Percentiles rank a stretch among this genome's conserved stretches.
These are phyloP conservation scores for Trichosporon sp. DNA, from an alignment of 1,284 basidiomycete genomes.

Conservation along the genomic window DNA sequence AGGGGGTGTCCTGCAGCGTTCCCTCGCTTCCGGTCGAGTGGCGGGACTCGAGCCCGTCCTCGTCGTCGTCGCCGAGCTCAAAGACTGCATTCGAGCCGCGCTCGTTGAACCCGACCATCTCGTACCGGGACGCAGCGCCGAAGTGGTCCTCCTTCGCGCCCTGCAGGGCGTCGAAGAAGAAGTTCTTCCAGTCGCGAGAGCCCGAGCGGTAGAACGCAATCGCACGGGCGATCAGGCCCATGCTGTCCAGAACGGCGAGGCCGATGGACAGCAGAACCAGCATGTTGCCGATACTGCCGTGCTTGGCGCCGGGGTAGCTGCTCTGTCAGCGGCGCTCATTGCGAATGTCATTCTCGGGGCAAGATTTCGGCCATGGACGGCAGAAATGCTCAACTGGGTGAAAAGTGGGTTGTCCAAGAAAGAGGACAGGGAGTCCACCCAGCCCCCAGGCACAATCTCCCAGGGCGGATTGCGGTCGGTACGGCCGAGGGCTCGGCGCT, in stretches of 20 bases:
- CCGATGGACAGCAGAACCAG: slow-evolving; percentile 45
- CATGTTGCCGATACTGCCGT: slow-evolving; percentile 42
- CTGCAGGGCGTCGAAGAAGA: slow-evolving; percentile 37
- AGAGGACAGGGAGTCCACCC: not conserved
- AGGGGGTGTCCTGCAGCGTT: slow-evolving; percentile 62
- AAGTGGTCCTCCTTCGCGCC: slow-evolving; percentile 26
- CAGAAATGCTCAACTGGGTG: not conserved
- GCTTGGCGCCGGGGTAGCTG: slow-evolving; percentile 51
- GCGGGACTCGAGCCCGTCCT: slow-evolving; percentile 26
- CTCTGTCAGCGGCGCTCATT: slow-evolving; percentile 10
- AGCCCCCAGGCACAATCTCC: slow-evolving; percentile 4
- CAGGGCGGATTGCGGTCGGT: not conserved
- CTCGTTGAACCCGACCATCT: slow-evolving; percentile 45
- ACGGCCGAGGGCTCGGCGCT: not conserved
- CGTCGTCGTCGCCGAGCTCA: slow-evolving; percentile 36
- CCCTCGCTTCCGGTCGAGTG: slow-evolving; percentile 65
- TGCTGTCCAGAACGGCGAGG: slow-evolving; percentile 44
- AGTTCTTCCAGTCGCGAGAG: slow-evolving; percentile 37
- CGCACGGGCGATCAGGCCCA: slow-evolving; percentile 42
- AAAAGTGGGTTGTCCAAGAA: not conserved
- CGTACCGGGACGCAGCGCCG: slow-evolving; percentile 37
- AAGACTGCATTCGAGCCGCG: slow-evolving; percentile 25
- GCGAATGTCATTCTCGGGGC: too few species aligned
- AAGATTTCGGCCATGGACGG: too few species aligned
- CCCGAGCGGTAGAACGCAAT: slow-evolving; percentile 35